Conservation (phyloP, 139 green algal species). For the Picochlorum sp. region DNA sequence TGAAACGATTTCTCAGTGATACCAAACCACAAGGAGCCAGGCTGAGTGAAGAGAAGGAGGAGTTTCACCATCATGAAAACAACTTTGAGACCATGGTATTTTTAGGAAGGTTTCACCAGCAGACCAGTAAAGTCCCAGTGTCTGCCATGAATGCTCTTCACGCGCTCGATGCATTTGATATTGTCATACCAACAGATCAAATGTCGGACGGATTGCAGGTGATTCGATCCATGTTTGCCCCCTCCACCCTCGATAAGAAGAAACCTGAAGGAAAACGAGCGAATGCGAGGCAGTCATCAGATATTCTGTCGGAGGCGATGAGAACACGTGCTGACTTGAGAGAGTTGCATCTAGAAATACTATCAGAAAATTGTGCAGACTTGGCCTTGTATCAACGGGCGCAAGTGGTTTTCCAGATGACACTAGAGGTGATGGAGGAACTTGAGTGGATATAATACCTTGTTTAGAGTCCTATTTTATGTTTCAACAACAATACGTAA, state of each 20-base stretch:
- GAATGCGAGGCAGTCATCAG: not conserved
- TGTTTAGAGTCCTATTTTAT: too few relatives aligned
- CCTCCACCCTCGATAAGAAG: not conserved
- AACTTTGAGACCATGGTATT: not conserved
- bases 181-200: slow-evolving; percentile 2
- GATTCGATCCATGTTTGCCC: not conserved
- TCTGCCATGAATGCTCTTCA: not conserved
- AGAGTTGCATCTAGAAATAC: not conserved
- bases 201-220: not conserved
- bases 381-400: not conserved
- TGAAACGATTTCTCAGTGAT: not conserved
- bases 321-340: not conserved
- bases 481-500: too few relatives aligned
- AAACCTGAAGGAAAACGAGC: not conserved
- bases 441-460: too few relatives aligned
- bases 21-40: not conserved
- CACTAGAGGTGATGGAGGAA: too few relatives aligned
- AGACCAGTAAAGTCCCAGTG: slow-evolving; percentile 1
- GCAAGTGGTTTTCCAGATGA: not conserved
- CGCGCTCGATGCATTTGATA: not conserved
- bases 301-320: not conserved
- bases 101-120: not conserved
- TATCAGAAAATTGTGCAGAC: not conserved
- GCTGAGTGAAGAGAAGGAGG: not conserved
- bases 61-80: not conserved